phyloP scores from a whole-genome alignment of 2,329 filamentous ascomycete species.

The Colletotrichum aenigma region DNA sequence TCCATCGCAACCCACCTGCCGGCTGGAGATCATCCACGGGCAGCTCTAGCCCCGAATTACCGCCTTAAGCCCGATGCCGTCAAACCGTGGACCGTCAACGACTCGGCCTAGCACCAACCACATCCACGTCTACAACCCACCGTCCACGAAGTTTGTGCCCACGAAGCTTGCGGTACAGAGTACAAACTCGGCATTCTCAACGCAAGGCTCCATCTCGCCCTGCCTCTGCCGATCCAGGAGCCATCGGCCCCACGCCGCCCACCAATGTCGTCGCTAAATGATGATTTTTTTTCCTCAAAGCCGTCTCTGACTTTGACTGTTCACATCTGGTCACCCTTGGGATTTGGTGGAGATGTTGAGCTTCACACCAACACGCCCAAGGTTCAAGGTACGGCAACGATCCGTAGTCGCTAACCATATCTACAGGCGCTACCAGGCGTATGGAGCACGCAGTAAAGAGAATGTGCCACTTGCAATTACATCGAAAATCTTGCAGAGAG shows the following conservation, averaged over 20 bases:
- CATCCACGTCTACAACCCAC: background rate
- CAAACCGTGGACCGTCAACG: background rate
- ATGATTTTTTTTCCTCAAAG: background rate
- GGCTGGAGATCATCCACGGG: slow-evolving; percentile 4
- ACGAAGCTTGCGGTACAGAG: background rate
- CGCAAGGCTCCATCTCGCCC: background rate
- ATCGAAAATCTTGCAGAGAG: background rate
- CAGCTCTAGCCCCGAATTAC: slow-evolving; percentile 7
- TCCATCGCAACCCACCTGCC: background rate
- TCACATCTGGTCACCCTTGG: background rate
- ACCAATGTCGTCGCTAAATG: background rate
- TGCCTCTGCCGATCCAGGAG: slow-evolving; percentile 12
- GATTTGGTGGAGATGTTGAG: background rate
- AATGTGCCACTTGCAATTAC: background rate
- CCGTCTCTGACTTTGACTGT: background rate
- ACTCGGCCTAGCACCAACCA: background rate
- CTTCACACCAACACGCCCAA: background rate
- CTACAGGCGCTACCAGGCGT: background rate
- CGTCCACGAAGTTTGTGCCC: background rate
- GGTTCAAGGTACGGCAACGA: background rate
- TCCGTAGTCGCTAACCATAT: background rate
- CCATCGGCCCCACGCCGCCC: slow-evolving; percentile 16
- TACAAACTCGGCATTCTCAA: background rate
- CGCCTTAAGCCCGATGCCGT: background rate
- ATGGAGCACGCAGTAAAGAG: background rate